These are phyloP conservation scores for Ajuga chamaepitys DNA, from an alignment of 257 asterid genomes.

Conservation along the genomic window DNA sequence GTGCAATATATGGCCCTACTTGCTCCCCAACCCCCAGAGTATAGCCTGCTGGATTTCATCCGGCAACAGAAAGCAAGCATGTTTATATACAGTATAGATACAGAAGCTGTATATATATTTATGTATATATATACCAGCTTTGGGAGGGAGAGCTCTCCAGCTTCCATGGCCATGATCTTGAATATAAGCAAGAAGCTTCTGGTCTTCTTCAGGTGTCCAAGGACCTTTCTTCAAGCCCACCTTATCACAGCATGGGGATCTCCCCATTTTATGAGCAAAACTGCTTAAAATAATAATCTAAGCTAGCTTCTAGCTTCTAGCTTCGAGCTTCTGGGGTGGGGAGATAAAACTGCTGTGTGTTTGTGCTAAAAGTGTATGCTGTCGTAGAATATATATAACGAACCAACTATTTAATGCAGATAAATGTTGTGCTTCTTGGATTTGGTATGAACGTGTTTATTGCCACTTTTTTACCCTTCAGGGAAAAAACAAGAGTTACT, in stretches of 20 bases:
- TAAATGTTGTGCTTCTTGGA: neutral
- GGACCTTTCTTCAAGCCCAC: conserved; percentile 53
- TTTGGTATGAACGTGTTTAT: conserved; percentile 13
- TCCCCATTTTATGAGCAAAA: conserved; percentile 23
- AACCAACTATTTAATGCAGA: conserved; percentile 11
- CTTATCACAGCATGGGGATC: conserved; percentile 40
- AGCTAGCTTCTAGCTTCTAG: neutral
- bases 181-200: conserved; percentile 32
- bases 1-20: no score
- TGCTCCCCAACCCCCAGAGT: no score
- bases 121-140: conserved; percentile 29
- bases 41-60: no score
- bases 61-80: no score
- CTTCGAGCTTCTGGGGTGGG: neutral
- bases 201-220: conserved; percentile 49
- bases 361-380: neutral
- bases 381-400: conserved; percentile 11
- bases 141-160: conserved; percentile 51
- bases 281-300: no score
- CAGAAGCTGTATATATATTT: neutral
- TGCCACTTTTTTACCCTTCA: neutral
- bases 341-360: neutral
- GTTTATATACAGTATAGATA: no score
- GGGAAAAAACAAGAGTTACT: neutral
- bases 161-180: conserved; percentile 54